These are phyloP conservation scores for Aureobasidium pullulans DNA, from an alignment of 2,329 filamentous ascomycete species.

Conservation along the genomic window DNA sequence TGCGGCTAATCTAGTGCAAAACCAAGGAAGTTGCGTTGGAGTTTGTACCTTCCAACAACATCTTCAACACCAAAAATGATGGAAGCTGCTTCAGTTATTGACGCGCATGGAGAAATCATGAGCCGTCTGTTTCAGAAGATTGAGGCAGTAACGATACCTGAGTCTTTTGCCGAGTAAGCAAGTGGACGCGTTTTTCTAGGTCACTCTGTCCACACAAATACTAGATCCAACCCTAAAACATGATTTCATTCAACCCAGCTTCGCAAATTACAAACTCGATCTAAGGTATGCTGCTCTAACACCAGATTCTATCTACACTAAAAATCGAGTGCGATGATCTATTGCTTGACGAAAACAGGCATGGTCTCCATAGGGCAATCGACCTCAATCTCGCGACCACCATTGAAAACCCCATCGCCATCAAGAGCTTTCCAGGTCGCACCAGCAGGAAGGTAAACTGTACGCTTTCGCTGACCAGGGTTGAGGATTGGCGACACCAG, in stretches of 20 bases:
- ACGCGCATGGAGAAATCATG: too few relatives aligned
- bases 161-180: too few relatives aligned
- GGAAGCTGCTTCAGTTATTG: neutral
- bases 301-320: too few relatives aligned
- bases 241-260: too few relatives aligned
- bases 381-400: constrained; percentile 35
- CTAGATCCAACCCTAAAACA: too few relatives aligned
- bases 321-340: neutral
- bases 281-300: too few relatives aligned
- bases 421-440: constrained; percentile 39
- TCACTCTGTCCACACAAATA: too few relatives aligned
- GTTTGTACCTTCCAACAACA: neutral
- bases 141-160: too few relatives aligned
- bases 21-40: neutral
- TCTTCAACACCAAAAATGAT: neutral
- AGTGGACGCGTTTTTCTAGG: too few relatives aligned
- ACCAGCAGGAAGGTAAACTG: constrained; percentile 48
- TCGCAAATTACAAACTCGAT: too few relatives aligned
- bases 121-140: too few relatives aligned
- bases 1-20: neutral
- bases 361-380: constrained; percentile 40
- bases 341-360: constrained; percentile 37
- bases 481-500: constrained; percentile 50
- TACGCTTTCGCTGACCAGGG: constrained; percentile 37
- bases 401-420: constrained; percentile 27